Evolutionary conservation across 805 yeast species (phyloP), one percentile per base, ranked within the genome.

Genomic region (Kodamaea kakaduensis): DNA sequence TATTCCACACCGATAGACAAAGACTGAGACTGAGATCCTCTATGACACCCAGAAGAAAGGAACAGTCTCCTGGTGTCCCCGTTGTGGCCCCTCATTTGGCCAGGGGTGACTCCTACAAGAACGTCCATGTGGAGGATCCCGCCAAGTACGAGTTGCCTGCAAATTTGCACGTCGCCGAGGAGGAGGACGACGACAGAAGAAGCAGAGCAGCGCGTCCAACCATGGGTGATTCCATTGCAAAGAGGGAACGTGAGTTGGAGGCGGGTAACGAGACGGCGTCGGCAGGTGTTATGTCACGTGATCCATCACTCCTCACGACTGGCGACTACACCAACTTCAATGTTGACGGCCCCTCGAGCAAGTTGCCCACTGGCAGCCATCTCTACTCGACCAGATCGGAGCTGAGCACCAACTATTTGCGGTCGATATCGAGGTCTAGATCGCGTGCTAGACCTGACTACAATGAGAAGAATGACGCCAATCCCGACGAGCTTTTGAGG

Each of bases 91-190:
- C 88, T 1, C 85, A 81, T 57, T 64, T 83, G 48, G 89, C 90
- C 2, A 68, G 84, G 42, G 93, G 90, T 23, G 89, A 81, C 44
- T 78, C 88, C 1, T 82, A 82, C 52, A 84, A 80, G 47, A 72
- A 74, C 47, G 75, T 78, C 8, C 64, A 69, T 32, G 56, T 58
- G 10, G 72, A 69, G 31, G 68, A 69, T 32, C 75, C 71, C 18
- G 50, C 63, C 12, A 61, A 59, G 37, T 68, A 65, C 40, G 67
- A 67, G 40, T 57, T 67, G 31, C 72, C 72, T 14, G 61, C 71
- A 1, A 67, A 55, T 31, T 54, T 67, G 37, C 42, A 44, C 15
- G 48, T 44, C 4, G 65, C 54, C 18, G 59, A 52, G 24, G 58
- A 52, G 12, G 62, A 60, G 24, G 50, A 59, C 3, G 55, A 31